Evolutionary conservation across 2,329 filamentous ascomycete species (phyloP), one percentile per base, ranked within the genome.

Genomic region (Plenodomus biglobosus): DNA sequence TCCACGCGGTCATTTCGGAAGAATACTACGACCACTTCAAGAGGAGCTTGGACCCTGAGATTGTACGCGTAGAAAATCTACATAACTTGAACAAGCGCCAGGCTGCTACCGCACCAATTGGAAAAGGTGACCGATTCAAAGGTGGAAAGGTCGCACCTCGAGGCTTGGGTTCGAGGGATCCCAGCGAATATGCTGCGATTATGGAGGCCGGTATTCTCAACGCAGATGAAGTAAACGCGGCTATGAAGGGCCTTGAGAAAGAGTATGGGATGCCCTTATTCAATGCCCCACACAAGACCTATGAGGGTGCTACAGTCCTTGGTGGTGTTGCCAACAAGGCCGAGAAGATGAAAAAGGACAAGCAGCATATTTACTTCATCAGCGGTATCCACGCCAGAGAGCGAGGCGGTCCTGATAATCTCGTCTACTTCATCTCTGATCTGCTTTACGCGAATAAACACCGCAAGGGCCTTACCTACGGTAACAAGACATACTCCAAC

Each of bases 371-470:
- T 21, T 80, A 80, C 61, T 70, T 85, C 50, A 78, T 78, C 46
- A 76, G 75, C 17, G 79, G 74, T 13, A 78, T 83, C 22, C 82
- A 84, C 53, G 79, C 81, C 3, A 77, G 82, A 17, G 82, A 85
- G 66, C 76, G 82, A 16, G 81, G 81, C n/a, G 78, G 76, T 0
- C 75, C 81, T 0, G 82, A 85, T 59, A 75, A 79, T 49, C 69
- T 84, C 8, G 69, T 84, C 37, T 82, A 82, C 70, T 84, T 82
- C 65, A 70, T 83, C 34, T 71, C 78, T 1, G 82, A 85, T 59
- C 72, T 85, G 7, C 73, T 85, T 1, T 75, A 76, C 42, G 82
- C 82, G 11, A 74, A 78, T 52, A 72, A 77, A 60, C 69, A 75
- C 39, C 72, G 75, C 17, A 73, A 69, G 8, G 81, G 80, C 7